A percentile compares a stretch with the other conserved stretches of the same genome.
Evolutionary conservation across 2,329 filamentous ascomycete genomes (phyloP).

Genomic region (Pyricularia pennisetigena): DNA sequence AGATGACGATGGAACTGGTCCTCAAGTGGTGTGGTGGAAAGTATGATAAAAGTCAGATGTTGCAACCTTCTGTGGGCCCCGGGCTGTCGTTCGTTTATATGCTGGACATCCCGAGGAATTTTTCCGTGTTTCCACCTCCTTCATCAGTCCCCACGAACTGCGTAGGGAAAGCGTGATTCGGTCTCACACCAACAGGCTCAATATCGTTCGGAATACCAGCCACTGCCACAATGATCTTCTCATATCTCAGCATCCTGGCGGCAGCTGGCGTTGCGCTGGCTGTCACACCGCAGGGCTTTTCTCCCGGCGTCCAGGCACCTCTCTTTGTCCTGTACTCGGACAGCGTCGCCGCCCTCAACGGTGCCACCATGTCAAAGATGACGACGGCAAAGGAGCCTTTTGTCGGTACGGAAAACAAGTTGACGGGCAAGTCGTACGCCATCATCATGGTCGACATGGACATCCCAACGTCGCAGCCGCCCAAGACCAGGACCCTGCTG

Average conservation of each 20-base stretch:
- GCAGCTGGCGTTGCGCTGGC: constrained; percentile 18
- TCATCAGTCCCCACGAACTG: neutral
- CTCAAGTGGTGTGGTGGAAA: neutral
- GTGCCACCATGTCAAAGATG: constrained; percentile 23
- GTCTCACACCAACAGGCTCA: neutral
- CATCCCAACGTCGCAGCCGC: constrained; percentile 27
- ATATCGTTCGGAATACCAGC: neutral
- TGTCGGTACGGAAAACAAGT: constrained; percentile 19
- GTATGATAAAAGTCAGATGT: neutral
- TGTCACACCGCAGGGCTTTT: constrained; percentile 29
- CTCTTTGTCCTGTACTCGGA: constrained; percentile 1
- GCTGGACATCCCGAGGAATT: neutral
- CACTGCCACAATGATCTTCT: constrained; percentile 8
- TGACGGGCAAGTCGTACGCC: constrained; percentile 30
- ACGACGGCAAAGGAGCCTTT: constrained; percentile 7
- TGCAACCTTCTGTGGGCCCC: neutral
- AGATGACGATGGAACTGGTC: neutral
- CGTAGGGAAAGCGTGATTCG: neutral
- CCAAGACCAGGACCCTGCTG: constrained; percentile 25
- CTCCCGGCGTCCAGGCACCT: constrained; percentile 18
- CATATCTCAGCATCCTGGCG: constrained; percentile 16
- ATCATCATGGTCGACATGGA: constrained; percentile 35
- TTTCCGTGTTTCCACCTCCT: neutral
- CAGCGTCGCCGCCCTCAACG: constrained; percentile 23
- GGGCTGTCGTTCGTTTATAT: neutral